Conservation (phyloP, 805 yeast genomes). For the Lipomyces anomalus region DNA sequence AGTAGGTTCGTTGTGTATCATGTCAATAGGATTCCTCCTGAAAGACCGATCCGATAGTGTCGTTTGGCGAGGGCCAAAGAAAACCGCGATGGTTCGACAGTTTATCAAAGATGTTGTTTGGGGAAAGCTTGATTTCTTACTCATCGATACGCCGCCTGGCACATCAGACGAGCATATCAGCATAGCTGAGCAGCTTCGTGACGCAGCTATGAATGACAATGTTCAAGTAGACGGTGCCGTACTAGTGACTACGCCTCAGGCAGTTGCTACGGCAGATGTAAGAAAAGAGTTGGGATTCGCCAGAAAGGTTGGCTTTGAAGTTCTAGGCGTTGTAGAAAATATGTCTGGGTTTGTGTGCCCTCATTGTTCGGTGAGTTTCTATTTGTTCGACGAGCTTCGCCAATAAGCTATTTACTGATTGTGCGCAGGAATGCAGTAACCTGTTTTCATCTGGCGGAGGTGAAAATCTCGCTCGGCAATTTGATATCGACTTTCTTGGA, state of each 20-base stretch:
- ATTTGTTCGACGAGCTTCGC: too few relatives aligned
- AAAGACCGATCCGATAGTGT: conserved; percentile 82
- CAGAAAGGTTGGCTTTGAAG: conserved; percentile 68
- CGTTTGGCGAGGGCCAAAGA: conserved; percentile 98
- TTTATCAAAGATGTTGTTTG: conserved; percentile 85
- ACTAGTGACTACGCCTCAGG: conserved; percentile 93
- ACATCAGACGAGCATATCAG: conserved; percentile 98
- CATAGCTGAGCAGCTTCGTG: conserved; percentile 77
- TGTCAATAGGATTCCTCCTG: conserved; percentile 84
- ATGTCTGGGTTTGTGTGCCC: conserved; percentile 98
- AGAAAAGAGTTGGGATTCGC: conserved; percentile 91
- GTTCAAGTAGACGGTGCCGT: conserved; percentile 97
- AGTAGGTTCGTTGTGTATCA: conserved; percentile 60
- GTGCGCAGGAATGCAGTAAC: conserved; percentile 80
- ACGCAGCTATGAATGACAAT: conserved; percentile 58
- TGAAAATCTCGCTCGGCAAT: conserved; percentile 53
- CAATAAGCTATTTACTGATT: too few relatives aligned
- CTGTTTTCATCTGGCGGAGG: conserved; percentile 96
- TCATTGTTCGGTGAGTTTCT: conserved; percentile 72
- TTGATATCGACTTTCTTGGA: conserved; percentile 67
- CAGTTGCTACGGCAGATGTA: conserved; percentile 89
- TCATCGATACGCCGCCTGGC: conserved; percentile 98
- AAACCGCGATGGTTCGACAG: conserved; percentile 95
- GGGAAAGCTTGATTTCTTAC: conserved; percentile 70
- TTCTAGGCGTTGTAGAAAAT: conserved; percentile 86